Base-by-base conservation (phyloP, 2,329 filamentous ascomycete species). In the Geoglossum cookeanum region DNA sequence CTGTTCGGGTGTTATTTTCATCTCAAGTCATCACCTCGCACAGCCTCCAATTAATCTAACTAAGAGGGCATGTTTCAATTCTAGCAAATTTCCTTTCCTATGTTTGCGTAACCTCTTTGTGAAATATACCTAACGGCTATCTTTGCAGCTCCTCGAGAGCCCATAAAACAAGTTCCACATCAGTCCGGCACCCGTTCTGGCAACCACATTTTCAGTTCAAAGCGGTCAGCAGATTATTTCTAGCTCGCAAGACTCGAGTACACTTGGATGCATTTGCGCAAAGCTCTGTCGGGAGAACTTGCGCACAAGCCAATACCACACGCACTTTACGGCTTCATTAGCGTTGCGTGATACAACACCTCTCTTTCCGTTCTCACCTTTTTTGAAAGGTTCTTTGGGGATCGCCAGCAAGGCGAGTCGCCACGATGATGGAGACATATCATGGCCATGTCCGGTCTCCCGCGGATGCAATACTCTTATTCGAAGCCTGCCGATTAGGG, bases 401-500 rank as follows among this genome's bases (percentile, higher is more conserved):
- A 7, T 52, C 27, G 49, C 29, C 30, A 17, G 48, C 22, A 5
- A 2, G 33, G 29, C 33, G 13, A 53, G 30, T 3, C 49, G 3
- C 27, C 11, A 53, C n/a, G 49, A 53, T 53, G 49, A 97, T 97
- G 91, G 92, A 98, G 74, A 98, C 92, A 52, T 98, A 97, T 68
- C 80, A 91, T 74, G 92, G 92, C 61, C 85, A 87, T 69, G 90
- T 98, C 67, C 87, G 90, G 72, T 94, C 90, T n/a, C 91, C 92
- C 44, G 84, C 83, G 65, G 92, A 98, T 72, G 92, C 92, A 64
- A 96, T 98, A 73, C 90, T 96, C 68, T 78, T 98, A n/a, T 97
- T 98, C 68, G 92, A 97, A 72, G 92, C 92, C 60, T 98, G 91
- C 70, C 80, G 91, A 62, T 76, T 95, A 51, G 92, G 92, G 57